These are phyloP conservation scores for Malassezia globosa DNA, from an alignment of 1,284 basidiomycete species.

Conservation along the genomic window DNA sequence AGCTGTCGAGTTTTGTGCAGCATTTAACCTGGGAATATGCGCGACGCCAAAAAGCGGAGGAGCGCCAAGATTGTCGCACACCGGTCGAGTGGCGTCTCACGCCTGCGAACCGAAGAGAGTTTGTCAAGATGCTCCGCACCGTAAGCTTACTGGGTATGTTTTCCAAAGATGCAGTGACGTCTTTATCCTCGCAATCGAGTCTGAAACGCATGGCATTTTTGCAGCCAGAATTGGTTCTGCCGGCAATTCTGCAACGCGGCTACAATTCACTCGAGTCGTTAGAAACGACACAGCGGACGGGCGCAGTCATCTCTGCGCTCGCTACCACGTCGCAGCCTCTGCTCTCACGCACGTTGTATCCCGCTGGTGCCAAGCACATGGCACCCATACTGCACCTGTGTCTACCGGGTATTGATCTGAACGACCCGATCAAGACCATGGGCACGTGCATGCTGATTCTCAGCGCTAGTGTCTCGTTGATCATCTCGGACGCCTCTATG, in stretches of 20 bases:
- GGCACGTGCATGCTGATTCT: constrained; percentile 65
- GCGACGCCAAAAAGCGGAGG: constrained; percentile 56
- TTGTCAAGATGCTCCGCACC: constrained; percentile 71
- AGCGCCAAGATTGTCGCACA: constrained; percentile 66
- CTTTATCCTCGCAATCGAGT: constrained; percentile 50
- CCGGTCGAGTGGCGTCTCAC: constrained; percentile 68
- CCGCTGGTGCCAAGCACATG: constrained; percentile 76
- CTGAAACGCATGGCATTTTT: constrained; percentile 63
- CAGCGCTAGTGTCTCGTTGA: constrained; percentile 65
- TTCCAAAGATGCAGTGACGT: constrained; percentile 59
- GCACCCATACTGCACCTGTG: constrained; percentile 78
- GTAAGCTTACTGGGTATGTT: constrained; percentile 90
- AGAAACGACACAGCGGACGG: constrained; percentile 50
- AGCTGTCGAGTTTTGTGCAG: constrained; percentile 71
- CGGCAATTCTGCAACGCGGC: constrained; percentile 79
- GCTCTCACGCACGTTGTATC: constrained; percentile 62
- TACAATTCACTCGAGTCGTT: constrained; percentile 71
- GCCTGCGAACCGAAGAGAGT: constrained; percentile 65
- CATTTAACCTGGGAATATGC: constrained; percentile 69
- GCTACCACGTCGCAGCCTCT: constrained; percentile 68
- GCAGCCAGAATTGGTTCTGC: constrained; percentile 79
- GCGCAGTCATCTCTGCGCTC: constrained; percentile 67
- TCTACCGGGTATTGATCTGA: constrained; percentile 84
- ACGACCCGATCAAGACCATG: constrained; percentile 83
- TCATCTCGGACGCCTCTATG: constrained; percentile 57